phyloP scores from a whole-genome alignment of 2,329 filamentous ascomycete species.

The Colletotrichum sp. region DNA sequence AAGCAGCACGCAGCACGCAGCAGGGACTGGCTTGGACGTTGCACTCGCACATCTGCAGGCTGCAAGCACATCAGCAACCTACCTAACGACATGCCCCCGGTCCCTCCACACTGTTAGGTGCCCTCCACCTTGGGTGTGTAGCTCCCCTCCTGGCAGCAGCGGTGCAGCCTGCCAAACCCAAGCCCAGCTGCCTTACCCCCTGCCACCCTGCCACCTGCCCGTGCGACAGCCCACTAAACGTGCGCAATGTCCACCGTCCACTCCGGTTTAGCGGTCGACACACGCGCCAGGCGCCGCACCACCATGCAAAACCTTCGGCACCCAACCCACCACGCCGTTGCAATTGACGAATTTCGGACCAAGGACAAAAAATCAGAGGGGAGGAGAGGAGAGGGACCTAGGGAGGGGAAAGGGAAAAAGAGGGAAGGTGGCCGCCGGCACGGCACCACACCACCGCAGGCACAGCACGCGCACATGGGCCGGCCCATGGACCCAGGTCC shows the following conservation, averaged over 20 bases:
- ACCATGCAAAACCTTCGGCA: not conserved
- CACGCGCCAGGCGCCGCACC: not conserved
- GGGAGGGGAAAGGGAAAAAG: not conserved
- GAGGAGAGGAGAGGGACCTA: not conserved
- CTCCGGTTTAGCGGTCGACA: not conserved
- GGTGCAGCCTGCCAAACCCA: not conserved
- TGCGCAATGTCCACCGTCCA: not conserved
- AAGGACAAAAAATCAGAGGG: not conserved
- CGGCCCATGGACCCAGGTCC: not conserved
- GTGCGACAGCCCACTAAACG: not conserved
- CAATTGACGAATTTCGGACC: not conserved
- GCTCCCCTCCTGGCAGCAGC: not conserved
- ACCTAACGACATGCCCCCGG: not conserved
- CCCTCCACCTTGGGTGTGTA: too few relatives aligned
- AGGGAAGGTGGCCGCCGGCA: not conserved
- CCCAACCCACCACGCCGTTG: constrained; percentile 10
- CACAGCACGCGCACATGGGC: not conserved
- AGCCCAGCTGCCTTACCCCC: not conserved
- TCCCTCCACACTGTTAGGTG: not conserved
- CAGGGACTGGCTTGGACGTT: not conserved
- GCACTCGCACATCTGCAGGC: not conserved
- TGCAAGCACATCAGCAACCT: not conserved
- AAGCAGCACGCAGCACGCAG: not conserved
- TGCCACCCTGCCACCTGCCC: not conserved
- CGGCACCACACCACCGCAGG: not conserved